Base-by-base conservation (phyloP, 495 filamentous ascomycete species). In the Penicillium manginii region DNA sequence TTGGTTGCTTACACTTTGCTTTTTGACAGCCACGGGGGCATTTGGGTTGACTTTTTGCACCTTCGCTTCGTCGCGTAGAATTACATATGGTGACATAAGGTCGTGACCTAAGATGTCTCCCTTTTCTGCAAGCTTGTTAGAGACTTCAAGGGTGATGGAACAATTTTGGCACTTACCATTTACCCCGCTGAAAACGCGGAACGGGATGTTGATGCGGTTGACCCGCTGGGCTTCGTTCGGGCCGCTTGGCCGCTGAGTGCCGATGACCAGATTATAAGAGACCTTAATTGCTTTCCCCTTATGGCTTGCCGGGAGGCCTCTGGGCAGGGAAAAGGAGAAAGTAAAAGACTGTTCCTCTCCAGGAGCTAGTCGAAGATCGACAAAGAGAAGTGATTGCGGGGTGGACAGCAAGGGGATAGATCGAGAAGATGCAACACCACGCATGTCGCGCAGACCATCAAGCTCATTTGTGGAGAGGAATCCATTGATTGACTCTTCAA, bases 321-420 rank as follows among this genome's bases (percentile, higher is more conserved):
- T 86, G 2, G 94, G 94, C 47, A 98, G 74, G 42, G 84, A 86
- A 71, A 97, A 97, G 10, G 86, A 80, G 67, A 97, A 98, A 15
- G 85, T 86, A 68, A 89, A 98, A 50, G 88, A 88, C 68, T 85
- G 88, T 70, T 91, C 96, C 70, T 98, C 92, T 3, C 94, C 94
- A 0, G 96, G 93, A 15, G 82, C 87, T 17, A 98, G 80, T 64
- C 88, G 85, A 32, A 98, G 81, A 68, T 98, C 92, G 37, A 98
- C 93, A 66, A 98, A 98, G 15, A 98, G 80, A 59, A 98, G 91
- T 6, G 92, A 96, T 72, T 98, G 94, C n/a, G 93, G 91, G 8
- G 94, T 97, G 21, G 92, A 96, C 18, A 98, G 73, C 39, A 98
- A 79, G 3, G 94, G 94, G 39, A 98, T 87, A 18, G 88, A 88